These are phyloP conservation scores for Salvia splendens DNA, from an alignment of 257 asterid genomes.

Conservation along the genomic window DNA sequence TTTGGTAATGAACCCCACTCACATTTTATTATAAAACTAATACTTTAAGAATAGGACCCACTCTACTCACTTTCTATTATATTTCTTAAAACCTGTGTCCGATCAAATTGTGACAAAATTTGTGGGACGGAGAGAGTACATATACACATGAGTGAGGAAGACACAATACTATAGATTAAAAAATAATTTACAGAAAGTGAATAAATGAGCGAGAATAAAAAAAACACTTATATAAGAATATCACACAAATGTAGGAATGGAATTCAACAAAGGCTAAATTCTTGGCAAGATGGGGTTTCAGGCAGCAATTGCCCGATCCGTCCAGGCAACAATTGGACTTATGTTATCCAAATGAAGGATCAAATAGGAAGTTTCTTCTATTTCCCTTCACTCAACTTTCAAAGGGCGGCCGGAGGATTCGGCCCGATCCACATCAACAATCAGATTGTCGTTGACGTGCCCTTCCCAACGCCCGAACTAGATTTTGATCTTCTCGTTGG, in stretches of 20 bases:
- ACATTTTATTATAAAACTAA: too few relatives aligned
- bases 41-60: too few relatives aligned
- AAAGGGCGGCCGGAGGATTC: conserved; percentile 58
- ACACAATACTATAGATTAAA: too few relatives aligned
- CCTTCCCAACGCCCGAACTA: conserved; percentile 45
- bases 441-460: conserved; percentile 31
- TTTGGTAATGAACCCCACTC: too few relatives aligned
- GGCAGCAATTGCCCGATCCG: conserved; percentile 59
- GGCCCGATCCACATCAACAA: conserved; percentile 57
- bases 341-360: conserved; percentile 55
- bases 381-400: conserved; percentile 47
- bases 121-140: too few relatives aligned
- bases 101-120: too few relatives aligned
- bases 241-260: conserved; percentile 59
- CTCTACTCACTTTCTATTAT: too few relatives aligned
- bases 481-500: conserved; percentile 66
- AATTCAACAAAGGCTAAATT: conserved; percentile 52
- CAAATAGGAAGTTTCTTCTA: conserved; percentile 60
- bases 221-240: too few relatives aligned
- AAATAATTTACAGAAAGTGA: too few relatives aligned
- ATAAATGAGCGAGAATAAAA: too few relatives aligned
- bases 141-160: too few relatives aligned
- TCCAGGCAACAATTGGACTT: conserved; percentile 53
- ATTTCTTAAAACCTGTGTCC: too few relatives aligned
- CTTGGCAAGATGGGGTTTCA: conserved; percentile 69